Evolutionary conservation across 768 basidiomycete species (phyloP).

Genomic region (Porphyrellus cyaneotinctus): DNA sequence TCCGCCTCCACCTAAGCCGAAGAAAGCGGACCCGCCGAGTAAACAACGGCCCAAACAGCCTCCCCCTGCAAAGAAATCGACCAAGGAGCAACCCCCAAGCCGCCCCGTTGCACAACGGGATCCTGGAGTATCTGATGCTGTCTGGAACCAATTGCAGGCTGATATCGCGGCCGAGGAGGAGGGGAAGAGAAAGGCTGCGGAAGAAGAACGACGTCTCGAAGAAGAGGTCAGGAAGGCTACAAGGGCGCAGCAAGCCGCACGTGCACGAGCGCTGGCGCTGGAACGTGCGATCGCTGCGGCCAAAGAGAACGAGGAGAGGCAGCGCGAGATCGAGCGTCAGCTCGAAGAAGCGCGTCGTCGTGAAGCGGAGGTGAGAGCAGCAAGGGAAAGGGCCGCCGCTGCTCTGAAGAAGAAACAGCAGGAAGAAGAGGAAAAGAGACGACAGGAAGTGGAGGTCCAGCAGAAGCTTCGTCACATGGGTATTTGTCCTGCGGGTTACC

Average conservation of each 20-base stretch:
- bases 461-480: conserved; percentile 45
- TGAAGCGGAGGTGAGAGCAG: conserved; percentile 23
- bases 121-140: conserved; percentile 47
- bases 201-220: conserved; percentile 18
- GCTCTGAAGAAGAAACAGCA: conserved; percentile 32
- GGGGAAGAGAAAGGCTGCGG: conserved; percentile 15
- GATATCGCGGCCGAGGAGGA: conserved; percentile 28
- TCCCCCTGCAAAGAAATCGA: background rate
- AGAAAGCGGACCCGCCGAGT: background rate
- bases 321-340: conserved; percentile 25
- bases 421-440: conserved; percentile 36
- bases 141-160: conserved; percentile 51
- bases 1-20: conserved; percentile 13
- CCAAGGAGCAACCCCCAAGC: conserved; percentile 5
- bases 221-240: conserved; percentile 16
- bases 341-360: conserved; percentile 30
- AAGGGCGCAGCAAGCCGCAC: conserved; percentile 11
- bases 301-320: conserved; percentile 18
- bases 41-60: background rate
- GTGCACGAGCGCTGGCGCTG: conserved; percentile 10
- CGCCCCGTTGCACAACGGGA: conserved; percentile 35
- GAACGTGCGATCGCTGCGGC: conserved; percentile 17
- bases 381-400: conserved; percentile 22
- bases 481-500: conserved; percentile 41
- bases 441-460: conserved; percentile 36